Percentiles rank a stretch among this genome's conserved stretches.
Conservation (phyloP, 148 eudicot species). For the Bassia scoparia region DNA sequence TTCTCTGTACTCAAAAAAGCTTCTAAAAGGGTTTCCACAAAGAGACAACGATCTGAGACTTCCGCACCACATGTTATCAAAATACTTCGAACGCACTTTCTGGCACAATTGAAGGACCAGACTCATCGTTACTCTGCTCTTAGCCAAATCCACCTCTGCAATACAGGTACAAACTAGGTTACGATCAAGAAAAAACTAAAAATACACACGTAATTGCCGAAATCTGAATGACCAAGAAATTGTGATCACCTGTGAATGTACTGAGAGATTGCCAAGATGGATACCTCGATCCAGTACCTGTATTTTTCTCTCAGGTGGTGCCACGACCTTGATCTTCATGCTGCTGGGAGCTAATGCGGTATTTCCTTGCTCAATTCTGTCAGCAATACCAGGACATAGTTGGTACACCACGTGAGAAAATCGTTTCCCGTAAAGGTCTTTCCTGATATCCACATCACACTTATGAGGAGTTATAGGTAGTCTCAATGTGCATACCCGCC, state of each 20-base stretch:
- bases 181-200: not conserved
- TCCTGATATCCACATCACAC: conserved; percentile 86
- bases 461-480: conserved; percentile 86
- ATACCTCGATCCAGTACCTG: conserved; percentile 93
- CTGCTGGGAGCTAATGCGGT: conserved; percentile 82
- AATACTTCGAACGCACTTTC: conserved; percentile 33
- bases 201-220: not conserved
- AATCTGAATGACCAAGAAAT: not conserved
- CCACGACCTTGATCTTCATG: conserved; percentile 91
- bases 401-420: conserved; percentile 79
- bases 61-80: not conserved
- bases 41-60: conserved; percentile 8
- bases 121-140: conserved; percentile 36
- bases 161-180: not conserved
- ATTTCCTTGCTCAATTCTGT: conserved; percentile 83
- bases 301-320: conserved; percentile 96
- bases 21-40: conserved; percentile 5
- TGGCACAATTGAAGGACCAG: conserved; percentile 39
- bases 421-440: conserved; percentile 79
- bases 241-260: conserved; percentile 67
- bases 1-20: conserved; percentile 16
- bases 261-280: conserved; percentile 87
- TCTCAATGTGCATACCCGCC: conserved; percentile 82
- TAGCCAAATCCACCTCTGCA: conserved; percentile 39
- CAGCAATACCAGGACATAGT: conserved; percentile 90